Percentiles rank a stretch among this genome's conserved stretches.
Evolutionary conservation across 441 rosid genomes (phyloP).

Genomic region (Erodium chrysanthum): DNA sequence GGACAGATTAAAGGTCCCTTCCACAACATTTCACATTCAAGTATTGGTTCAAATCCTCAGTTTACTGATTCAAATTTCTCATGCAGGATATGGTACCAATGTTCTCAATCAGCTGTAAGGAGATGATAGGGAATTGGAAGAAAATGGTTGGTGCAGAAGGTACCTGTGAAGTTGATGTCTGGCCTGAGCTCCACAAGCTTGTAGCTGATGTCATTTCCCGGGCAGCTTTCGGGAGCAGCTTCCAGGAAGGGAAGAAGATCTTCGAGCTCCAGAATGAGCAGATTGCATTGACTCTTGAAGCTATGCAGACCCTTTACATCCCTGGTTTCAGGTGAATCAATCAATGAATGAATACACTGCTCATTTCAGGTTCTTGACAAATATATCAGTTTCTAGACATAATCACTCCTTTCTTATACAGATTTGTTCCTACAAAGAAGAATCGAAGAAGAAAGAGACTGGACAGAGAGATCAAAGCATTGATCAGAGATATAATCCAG

Average conservation of each 20-base stretch:
- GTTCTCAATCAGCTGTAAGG: conserved; percentile 25
- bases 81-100: conserved; percentile 29
- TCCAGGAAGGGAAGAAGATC: conserved; percentile 37
- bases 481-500: conserved; percentile 27
- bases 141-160: conserved; percentile 21
- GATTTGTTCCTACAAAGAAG: conserved; percentile 42
- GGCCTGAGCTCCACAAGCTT: conserved; percentile 42
- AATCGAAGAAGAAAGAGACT: conserved; percentile 31
- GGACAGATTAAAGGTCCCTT: conserved; percentile 35
- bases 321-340: conserved; percentile 40
- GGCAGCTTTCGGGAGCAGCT: conserved; percentile 41
- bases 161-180: conserved; percentile 33
- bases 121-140: conserved; percentile 41
- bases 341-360: conserved; percentile 1
- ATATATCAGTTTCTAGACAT: background rate
- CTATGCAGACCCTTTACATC: conserved; percentile 29
- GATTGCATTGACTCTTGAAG: conserved; percentile 24
- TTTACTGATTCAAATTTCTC: background rate
- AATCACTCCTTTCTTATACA: conserved; percentile 7
- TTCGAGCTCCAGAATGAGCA: conserved; percentile 35
- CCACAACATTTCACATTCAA: background rate
- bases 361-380: background rate
- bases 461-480: conserved; percentile 28
- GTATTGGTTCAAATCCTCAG: background rate
- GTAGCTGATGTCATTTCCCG: conserved; percentile 35